Evolutionary conservation across 2,329 filamentous ascomycete genomes (phyloP).

Genomic region (Xylaria sp.): DNA sequence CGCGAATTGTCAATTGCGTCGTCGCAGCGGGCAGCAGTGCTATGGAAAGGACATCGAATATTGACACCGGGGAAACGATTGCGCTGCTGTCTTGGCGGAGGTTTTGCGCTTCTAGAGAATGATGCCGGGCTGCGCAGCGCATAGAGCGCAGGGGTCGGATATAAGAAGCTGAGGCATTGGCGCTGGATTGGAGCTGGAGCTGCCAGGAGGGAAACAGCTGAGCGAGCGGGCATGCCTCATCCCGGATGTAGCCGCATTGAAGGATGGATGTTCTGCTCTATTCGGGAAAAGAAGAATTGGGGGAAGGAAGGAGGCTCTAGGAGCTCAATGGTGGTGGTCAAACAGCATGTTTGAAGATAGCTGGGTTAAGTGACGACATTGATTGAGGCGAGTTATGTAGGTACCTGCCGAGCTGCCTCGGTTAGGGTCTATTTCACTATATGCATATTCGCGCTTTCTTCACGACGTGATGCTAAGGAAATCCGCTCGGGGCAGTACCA

Average conservation of each 20-base stretch:
- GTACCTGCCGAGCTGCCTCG: too few species aligned
- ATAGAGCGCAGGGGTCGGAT: constrained; percentile 8
- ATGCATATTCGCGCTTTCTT: not conserved
- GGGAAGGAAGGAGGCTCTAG: not conserved
- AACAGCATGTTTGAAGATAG: not conserved
- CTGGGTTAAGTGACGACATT: constrained; percentile 30
- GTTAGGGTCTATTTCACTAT: not conserved
- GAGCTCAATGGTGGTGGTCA: constrained; percentile 5
- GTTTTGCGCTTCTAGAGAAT: not conserved
- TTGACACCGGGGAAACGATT: not conserved
- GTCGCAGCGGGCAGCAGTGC: constrained; percentile 51
- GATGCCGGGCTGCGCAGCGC: not conserved
- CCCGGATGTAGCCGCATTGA: constrained; percentile 51
- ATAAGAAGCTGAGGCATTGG: constrained; percentile 36
- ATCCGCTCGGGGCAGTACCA: too few species aligned
- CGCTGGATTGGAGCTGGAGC: constrained; percentile 37
- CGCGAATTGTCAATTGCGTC: constrained; percentile 53
- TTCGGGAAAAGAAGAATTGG: not conserved
- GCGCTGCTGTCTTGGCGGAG: not conserved
- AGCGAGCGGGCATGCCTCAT: constrained; percentile 73
- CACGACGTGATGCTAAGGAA: too few species aligned
- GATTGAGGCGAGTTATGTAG: not conserved
- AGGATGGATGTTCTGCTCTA: not conserved
- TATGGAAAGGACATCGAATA: constrained; percentile 56
- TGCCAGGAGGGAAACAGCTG: constrained; percentile 44